These are phyloP conservation scores for Kodamaea sp. DNA, from an alignment of 1,139 yeast genomes.

Conservation along the genomic window DNA sequence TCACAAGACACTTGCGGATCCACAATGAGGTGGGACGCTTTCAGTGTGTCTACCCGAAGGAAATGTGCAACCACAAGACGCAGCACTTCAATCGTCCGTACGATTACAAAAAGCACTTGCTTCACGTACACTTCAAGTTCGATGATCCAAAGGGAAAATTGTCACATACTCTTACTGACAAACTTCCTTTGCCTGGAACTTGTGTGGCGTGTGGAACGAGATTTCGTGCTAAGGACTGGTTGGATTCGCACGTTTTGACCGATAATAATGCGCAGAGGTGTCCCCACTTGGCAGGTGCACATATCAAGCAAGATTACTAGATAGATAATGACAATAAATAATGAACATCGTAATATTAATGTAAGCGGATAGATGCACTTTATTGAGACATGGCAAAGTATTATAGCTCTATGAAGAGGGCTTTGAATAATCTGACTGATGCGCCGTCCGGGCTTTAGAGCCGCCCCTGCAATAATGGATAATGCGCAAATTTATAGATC, in stretches of 20 bases:
- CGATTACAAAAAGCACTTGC: slow-evolving; percentile 49
- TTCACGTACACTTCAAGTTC: slow-evolving; percentile 46
- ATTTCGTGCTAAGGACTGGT: slow-evolving; percentile 42
- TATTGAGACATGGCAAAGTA: too few relatives aligned
- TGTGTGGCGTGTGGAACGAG: slow-evolving; percentile 43
- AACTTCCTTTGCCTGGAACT: slow-evolving; percentile 39
- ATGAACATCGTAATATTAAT: too few relatives aligned
- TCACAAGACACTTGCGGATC: slow-evolving; percentile 47
- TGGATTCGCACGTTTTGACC: slow-evolving; percentile 42
- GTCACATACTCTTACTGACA: slow-evolving; percentile 46
- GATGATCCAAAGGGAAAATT: slow-evolving; percentile 47
- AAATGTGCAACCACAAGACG: slow-evolving; percentile 46
- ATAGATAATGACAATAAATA: too few relatives aligned
- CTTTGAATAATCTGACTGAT: too few relatives aligned
- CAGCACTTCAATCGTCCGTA: slow-evolving; percentile 50
- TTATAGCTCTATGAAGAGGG: too few relatives aligned
- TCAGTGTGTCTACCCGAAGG: slow-evolving; percentile 46
- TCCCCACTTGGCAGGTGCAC: too few relatives aligned
- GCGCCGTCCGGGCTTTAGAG: too few relatives aligned
- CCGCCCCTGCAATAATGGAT: too few relatives aligned
- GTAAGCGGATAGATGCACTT: too few relatives aligned
- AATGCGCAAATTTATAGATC: too few relatives aligned
- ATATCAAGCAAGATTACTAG: too few relatives aligned
- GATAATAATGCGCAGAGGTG: slow-evolving; percentile 16
- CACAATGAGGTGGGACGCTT: slow-evolving; percentile 51